A percentile compares a stretch with the other conserved stretches of the same genome.
phyloP scores from a whole-genome alignment of 805 yeast species.

The Ogataea angusta region DNA sequence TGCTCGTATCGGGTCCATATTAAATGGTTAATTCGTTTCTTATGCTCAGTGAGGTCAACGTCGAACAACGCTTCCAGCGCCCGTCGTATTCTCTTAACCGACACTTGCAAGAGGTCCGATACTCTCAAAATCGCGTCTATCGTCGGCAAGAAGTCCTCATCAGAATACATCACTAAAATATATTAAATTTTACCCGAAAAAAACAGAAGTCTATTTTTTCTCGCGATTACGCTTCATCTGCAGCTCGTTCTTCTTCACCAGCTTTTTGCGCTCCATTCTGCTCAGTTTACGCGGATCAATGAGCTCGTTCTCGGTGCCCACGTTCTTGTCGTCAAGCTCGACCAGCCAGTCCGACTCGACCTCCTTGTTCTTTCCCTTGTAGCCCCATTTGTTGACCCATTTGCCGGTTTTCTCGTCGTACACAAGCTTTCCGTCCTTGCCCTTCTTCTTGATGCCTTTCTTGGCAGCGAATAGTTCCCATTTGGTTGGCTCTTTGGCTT shows the following conservation, averaged over 20 bases:
- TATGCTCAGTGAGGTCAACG: slow-evolving; percentile 44
- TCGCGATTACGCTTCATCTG: slow-evolving; percentile 77
- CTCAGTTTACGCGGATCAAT: slow-evolving; percentile 82
- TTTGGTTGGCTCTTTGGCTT: slow-evolving; percentile 85
- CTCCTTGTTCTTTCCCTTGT: slow-evolving; percentile 86
- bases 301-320: slow-evolving; percentile 57
- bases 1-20: slow-evolving; percentile 52
- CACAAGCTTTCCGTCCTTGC: slow-evolving; percentile 83
- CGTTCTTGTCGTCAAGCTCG: slow-evolving; percentile 73
- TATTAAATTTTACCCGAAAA: neutral
- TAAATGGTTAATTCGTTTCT: slow-evolving; percentile 57
- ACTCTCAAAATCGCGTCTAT: slow-evolving; percentile 73
- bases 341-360: slow-evolving; percentile 92
- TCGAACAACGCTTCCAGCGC: slow-evolving; percentile 71
- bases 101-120: slow-evolving; percentile 63
- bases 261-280: slow-evolving; percentile 79
- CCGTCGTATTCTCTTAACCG: slow-evolving; percentile 66
- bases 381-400: slow-evolving; percentile 99
- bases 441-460: slow-evolving; percentile 91
- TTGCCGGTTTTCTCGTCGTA: slow-evolving; percentile 86
- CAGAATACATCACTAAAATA: slow-evolving; percentile 8
- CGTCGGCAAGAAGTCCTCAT: slow-evolving; percentile 49
- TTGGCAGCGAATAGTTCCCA: slow-evolving; percentile 97
- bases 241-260: slow-evolving; percentile 77
- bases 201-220: slow-evolving; percentile 4